These are phyloP conservation scores for Fusarium sp. DNA, from an alignment of 2,329 filamentous ascomycete species.

Conservation along the genomic window DNA sequence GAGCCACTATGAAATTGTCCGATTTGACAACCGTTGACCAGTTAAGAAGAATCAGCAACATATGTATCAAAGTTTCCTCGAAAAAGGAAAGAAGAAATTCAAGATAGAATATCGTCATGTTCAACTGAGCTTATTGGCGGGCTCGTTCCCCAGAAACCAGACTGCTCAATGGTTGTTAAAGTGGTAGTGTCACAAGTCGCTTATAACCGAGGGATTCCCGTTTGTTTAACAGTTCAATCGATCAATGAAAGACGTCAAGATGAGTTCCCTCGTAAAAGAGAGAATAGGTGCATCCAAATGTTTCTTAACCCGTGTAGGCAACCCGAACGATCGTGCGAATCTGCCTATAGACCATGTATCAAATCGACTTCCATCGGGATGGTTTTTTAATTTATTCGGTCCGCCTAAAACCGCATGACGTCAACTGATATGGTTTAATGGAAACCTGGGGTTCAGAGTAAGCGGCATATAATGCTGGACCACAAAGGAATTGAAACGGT, in stretches of 20 bases:
- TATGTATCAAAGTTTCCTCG: neutral
- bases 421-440: conserved; percentile 22
- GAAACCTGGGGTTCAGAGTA: conserved; percentile 10
- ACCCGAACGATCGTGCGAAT: neutral
- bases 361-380: neutral
- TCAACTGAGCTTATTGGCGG: neutral
- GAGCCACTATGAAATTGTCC: conserved; percentile 1
- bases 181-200: neutral
- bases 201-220: neutral
- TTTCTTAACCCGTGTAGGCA: conserved; percentile 6
- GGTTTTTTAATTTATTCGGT: conserved; percentile 25
- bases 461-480: neutral
- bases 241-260: neutral
- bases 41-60: neutral
- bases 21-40: conserved; percentile 1
- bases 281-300: neutral
- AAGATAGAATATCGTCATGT: neutral
- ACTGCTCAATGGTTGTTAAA: neutral
- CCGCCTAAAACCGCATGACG: conserved; percentile 31
- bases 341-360: neutral
- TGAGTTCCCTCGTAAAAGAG: neutral
- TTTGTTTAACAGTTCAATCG: neutral
- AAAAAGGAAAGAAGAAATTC: neutral
- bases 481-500: conserved; percentile 15
- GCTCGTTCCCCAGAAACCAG: neutral